Evolutionary conservation across 2,329 filamentous ascomycete species (phyloP), one percentile per base, ranked within the genome.

Genomic region (Hypoxylon sp.): DNA sequence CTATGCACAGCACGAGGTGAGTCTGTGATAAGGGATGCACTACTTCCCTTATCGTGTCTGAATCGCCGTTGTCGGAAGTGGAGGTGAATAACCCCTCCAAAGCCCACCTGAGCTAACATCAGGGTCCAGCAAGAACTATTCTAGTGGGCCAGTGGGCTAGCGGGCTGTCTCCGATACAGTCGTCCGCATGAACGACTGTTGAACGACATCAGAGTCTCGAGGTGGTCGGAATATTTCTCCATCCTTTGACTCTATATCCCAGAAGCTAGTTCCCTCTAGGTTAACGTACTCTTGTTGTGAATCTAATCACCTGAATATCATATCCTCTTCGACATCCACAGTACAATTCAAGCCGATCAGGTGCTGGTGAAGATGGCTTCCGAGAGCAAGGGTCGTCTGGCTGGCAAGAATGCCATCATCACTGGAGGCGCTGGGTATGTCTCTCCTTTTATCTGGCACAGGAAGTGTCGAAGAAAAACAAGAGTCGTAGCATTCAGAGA

Each of bases 351-450:
- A n/a, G 30, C 8, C 38, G n/a, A 54, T 5, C 14, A 36, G 12
- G 7, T 16, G 2, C 2, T 33, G 50, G 78, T 77, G 74, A 71
- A 71, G 55, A 67, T 72, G 54, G 57, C 70, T 61, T 71, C 72
- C 33, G 70, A 71, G 57, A 64, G 68, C 33, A 73, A 75, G 51
- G 85, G 85, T 71, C 85, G 86, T 74, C 80, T 88, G 22, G 80
- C 82, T 38, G 86, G 85, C 78, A 88, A 88, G 79, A 88, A 88
- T 75, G 84, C 85, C 77, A 77, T 97, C 77, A 86, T 97, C 80
- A 97, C 93, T 57, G 93, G 93, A 75, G 93, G 91, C 70, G 93
- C 89, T 74, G 92, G 93, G 93, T 96, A 86, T 80, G 89, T 40
- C 30, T 11, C 32, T n/a, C n/a, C n/a, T n/a, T n/a, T 30, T 28